Evolutionary conservation across 179 eudicot species (phyloP), one percentile per base, ranked within the genome.

Genomic region (Spergularia azorica): DNA sequence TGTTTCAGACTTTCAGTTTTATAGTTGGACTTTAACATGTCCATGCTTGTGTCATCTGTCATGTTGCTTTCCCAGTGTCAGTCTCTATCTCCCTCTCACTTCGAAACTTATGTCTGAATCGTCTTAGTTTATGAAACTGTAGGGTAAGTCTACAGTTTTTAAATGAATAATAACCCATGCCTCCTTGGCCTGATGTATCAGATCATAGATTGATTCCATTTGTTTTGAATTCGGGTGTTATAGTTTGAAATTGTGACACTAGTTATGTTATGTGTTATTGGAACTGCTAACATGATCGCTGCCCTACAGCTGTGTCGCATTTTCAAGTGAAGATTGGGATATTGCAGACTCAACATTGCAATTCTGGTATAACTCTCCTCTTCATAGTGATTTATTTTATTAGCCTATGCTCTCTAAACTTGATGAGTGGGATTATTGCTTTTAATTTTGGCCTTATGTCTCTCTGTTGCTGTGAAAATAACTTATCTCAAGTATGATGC

Each of bases 331-430:
- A 83, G 98, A 90, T 48, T 96, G 99, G 98, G 98, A 91, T 64
- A 89, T 96, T 76, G 98, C 98, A 36, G 98, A 96, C 79, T 92
- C 92, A 70, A 96, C 98, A 63, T 86, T 94, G 86, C 99, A 89
- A 80, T 94, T 96, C 86, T 96, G 99, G 99, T 96, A 89, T 74
- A 36, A 41, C 36, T 64, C 41, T 75, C 55, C 72, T 71, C 67
- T 66, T 71, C 63, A n/a, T 16, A 16, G 57, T 56, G 46, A 38
- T 0, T 43, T 15, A 38, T 72, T 16, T 14, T n/a, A 39, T 46
- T 41, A 6, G 38, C 64, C 5, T 38, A 41, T 36, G 21, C n/a
- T n/a, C n/a, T n/a, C 20, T 54, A 51, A 52, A 52, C 26, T 55
- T 11, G 17, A 61, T 79, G 69, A 60, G 43, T 73, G 60, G 21